Conservation (phyloP, 1,139 yeast genomes). For the Pichia sp. region DNA sequence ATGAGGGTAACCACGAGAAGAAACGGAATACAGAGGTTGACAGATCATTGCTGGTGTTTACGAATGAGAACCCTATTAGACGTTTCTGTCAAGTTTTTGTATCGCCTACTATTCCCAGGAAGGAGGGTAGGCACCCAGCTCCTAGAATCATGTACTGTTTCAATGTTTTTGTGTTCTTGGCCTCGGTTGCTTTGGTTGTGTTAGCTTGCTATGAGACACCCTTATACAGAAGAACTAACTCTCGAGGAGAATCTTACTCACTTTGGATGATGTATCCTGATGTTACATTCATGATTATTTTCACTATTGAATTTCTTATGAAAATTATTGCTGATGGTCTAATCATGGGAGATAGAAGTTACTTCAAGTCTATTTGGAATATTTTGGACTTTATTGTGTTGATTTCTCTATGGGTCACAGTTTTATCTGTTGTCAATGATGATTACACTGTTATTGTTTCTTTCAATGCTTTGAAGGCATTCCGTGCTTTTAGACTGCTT, state of each 20-base stretch:
- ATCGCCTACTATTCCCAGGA: constrained; percentile 68
- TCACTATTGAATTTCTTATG: constrained; percentile 63
- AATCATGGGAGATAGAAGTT: constrained; percentile 76
- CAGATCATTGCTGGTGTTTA: constrained; percentile 47
- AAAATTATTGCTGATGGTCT: constrained; percentile 85
- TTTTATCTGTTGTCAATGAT: constrained; percentile 50
- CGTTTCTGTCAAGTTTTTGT: constrained; percentile 68
- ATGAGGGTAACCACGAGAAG: too few relatives aligned
- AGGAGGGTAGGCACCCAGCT: constrained; percentile 68
- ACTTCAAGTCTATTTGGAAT: constrained; percentile 81
- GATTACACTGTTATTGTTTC: constrained; percentile 57
- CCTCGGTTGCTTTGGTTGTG: constrained; percentile 64
- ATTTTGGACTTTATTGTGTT: constrained; percentile 69
- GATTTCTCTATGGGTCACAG: constrained; percentile 71
- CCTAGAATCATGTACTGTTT: constrained; percentile 44
- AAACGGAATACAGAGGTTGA: constrained; percentile 6
- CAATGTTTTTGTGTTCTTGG: constrained; percentile 47
- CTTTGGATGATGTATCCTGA: constrained; percentile 64
- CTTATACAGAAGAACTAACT: constrained; percentile 40
- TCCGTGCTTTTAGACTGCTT: constrained; percentile 77
- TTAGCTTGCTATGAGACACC: constrained; percentile 82
- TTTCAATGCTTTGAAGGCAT: constrained; percentile 77
- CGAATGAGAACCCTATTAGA: constrained; percentile 60
- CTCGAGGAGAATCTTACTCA: constrained; percentile 27
- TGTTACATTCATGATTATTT: constrained; percentile 52